Base-by-base conservation (phyloP, 768 basidiomycete genomes). In the Leucosporidium yakuticum region DNA sequence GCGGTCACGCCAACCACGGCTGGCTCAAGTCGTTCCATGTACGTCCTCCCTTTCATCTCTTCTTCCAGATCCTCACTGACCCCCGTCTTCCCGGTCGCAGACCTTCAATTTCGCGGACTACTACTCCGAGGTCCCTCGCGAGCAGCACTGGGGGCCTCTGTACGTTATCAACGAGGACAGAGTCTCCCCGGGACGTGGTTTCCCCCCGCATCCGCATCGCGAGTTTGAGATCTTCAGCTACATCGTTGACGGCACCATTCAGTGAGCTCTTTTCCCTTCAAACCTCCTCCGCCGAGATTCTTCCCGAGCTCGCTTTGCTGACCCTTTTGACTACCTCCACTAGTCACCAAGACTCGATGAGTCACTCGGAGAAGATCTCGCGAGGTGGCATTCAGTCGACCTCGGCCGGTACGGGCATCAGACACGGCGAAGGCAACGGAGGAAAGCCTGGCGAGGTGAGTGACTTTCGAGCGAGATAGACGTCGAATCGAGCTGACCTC, bases 111-210 rank as follows among this genome's bases (percentile, higher is more conserved):
- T 54, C 12, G 53, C n/a, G 73, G 79, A 79, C 39, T 60, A 44
- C 75, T 92, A 89, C 76, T 81, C 84, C 51, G 85, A 87, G 53
- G 39, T 44, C 39, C 70, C 76, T 12, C 63, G 79, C 2, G 85
- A 86, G 70, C 81, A 85, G 54, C 80, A 81, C 4, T 92, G 85
- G 69, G 89, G 91, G 2, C 74, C 84, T 14, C 83, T 95, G 2
- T 84, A 91, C 17, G 89, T 95, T 44, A 86, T 96, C 77, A 95
- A 95, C 79, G 93, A 95, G 77, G 90, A 91, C 74, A 86, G 89
- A n/a, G 88, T 92, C 54, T 83, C 82, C 7, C 80, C 87, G 19
- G 74, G 78, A n/a, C 87, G 84, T 20, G 93, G 93, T 0, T 95
- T 95, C 71, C 90, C 88, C 9, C 88, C 87, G 0, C 90, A 93